Conservation (phyloP, 495 filamentous ascomycete species). For the Aspergillus heteromorphus region DNA sequence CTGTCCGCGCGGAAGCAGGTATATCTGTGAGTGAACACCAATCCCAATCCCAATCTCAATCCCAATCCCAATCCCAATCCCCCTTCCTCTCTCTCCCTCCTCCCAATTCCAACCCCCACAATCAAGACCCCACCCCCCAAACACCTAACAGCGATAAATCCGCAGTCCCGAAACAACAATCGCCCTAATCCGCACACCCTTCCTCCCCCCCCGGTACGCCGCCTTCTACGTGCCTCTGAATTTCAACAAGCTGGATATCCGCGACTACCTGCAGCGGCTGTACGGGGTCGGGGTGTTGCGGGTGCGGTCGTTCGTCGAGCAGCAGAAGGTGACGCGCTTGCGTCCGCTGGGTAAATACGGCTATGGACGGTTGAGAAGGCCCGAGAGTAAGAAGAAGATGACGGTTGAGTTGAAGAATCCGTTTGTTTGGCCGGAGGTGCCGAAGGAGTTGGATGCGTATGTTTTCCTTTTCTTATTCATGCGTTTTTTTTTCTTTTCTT, state of each 20-base stretch:
- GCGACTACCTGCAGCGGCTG: slow-evolving; percentile 76
- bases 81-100: slow-evolving; percentile 4
- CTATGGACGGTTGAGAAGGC: slow-evolving; percentile 46
- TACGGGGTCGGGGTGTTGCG: slow-evolving; percentile 64
- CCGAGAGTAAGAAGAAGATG: slow-evolving; percentile 77
- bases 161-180: slow-evolving; percentile 72
- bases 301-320: slow-evolving; percentile 75
- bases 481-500: background rate
- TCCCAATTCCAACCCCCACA: background rate
- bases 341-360: slow-evolving; percentile 34
- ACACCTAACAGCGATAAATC: background rate
- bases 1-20: slow-evolving; percentile 50
- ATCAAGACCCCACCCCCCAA: background rate
- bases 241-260: slow-evolving; percentile 87
- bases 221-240: slow-evolving; percentile 79
- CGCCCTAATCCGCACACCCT: slow-evolving; percentile 65
- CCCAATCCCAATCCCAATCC: slow-evolving; percentile 8
- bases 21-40: slow-evolving; percentile 53
- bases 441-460: slow-evolving; percentile 51
- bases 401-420: slow-evolving; percentile 76
- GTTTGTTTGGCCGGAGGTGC: slow-evolving; percentile 75
- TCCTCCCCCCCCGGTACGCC: slow-evolving; percentile 69
- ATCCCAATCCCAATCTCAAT: no score
- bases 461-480: slow-evolving; percentile 22
- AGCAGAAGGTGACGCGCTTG: slow-evolving; percentile 50